Conservation (phyloP, 2,329 filamentous ascomycete genomes). For the Colletotrichum scovillei region DNA sequence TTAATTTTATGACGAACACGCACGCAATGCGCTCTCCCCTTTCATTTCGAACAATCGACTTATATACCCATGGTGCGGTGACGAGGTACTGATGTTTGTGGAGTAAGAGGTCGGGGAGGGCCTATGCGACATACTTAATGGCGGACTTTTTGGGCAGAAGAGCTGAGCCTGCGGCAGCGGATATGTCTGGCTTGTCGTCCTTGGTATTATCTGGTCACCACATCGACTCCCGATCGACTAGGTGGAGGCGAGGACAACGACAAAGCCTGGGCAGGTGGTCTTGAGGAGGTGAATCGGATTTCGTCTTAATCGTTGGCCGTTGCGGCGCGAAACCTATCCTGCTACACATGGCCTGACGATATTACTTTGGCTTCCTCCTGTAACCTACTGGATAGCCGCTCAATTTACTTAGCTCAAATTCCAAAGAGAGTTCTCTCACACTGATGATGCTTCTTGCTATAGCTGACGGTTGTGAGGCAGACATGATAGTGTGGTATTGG, state of each 20-base stretch:
- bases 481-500: not conserved
- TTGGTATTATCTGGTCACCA: not conserved
- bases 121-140: constrained; percentile 39
- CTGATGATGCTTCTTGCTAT: not conserved
- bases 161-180: not conserved
- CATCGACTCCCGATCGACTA: not conserved
- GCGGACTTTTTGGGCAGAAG: constrained; percentile 16
- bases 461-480: not conserved
- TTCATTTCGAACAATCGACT: constrained; percentile 50
- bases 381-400: constrained; percentile 9
- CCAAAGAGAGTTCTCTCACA: constrained; percentile 13
- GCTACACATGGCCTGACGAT: constrained; percentile 22
- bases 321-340: constrained; percentile 21
- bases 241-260: not conserved
- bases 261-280: not conserved
- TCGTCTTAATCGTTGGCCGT: constrained; percentile 1
- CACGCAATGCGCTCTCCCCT: constrained; percentile 43
- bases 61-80: constrained; percentile 51
- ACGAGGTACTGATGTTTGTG: constrained; percentile 43
- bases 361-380: constrained; percentile 28
- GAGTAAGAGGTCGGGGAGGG: constrained; percentile 45
- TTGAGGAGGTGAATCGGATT: constrained; percentile 3
- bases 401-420: constrained; percentile 35
- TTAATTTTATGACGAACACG: constrained; percentile 42
- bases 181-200: not conserved